These are phyloP conservation scores for Lophium mytilinum DNA, from an alignment of 495 filamentous ascomycete species.

Conservation along the genomic window DNA sequence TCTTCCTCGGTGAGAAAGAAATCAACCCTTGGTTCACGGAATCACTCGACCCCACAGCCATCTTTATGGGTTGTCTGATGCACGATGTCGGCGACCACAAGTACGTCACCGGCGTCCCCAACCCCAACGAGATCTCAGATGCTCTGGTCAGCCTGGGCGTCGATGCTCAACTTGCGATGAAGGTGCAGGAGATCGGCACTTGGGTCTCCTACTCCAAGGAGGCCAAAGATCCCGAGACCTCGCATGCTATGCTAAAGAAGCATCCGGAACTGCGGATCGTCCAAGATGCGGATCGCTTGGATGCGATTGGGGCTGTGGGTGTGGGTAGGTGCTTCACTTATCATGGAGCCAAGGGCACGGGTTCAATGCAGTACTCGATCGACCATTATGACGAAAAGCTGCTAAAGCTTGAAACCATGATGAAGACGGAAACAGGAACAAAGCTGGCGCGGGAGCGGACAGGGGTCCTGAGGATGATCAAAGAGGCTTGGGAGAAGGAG, in stretches of 20 bases:
- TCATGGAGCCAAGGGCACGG: constrained; percentile 44
- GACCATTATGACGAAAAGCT: not conserved
- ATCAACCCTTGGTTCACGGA: constrained; percentile 23
- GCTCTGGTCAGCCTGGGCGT: constrained; percentile 53
- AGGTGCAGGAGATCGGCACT: constrained; percentile 60
- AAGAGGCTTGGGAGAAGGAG: constrained; percentile 5
- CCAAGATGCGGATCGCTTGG: constrained; percentile 83
- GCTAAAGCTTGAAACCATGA: not conserved
- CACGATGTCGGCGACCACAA: constrained; percentile 88
- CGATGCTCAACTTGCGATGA: constrained; percentile 44
- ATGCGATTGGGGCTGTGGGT: constrained; percentile 79
- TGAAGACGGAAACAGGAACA: not conserved
- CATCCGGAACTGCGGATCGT: constrained; percentile 74
- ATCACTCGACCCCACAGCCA: constrained; percentile 43
- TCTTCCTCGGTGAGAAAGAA: constrained; percentile 41
- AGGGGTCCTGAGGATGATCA: not conserved
- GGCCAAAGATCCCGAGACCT: constrained; percentile 39
- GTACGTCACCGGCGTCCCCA: constrained; percentile 49
- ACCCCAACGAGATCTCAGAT: constrained; percentile 46
- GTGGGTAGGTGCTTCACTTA: constrained; percentile 72
- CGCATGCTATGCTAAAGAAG: constrained; percentile 44
- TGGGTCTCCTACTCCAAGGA: constrained; percentile 77
- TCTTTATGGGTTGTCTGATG: constrained; percentile 60
- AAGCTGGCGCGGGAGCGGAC: not conserved
- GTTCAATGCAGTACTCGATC: not conserved